phyloP scores from a whole-genome alignment of 345 rosid genomes.

The Aquilaria malaccensis region DNA sequence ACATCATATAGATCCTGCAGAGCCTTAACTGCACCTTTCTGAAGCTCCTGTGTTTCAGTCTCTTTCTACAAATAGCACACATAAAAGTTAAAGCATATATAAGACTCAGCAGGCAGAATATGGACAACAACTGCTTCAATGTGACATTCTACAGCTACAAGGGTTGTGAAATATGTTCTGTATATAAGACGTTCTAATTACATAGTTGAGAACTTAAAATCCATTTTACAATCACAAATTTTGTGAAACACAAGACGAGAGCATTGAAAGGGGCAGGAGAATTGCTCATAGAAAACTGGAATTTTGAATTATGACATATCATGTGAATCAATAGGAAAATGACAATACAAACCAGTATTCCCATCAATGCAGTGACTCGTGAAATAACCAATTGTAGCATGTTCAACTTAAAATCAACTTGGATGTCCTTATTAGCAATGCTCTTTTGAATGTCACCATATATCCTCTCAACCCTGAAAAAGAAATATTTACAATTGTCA shows the following conservation, averaged over 20 bases:
- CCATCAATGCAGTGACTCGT: slow-evolving; percentile 71
- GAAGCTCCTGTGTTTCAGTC: slow-evolving; percentile 53
- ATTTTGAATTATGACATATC: not conserved
- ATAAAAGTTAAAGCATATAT: slow-evolving; percentile 3
- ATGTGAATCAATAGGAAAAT: not conserved
- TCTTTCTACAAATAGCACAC: slow-evolving; percentile 41
- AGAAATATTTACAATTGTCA: slow-evolving; percentile 14
- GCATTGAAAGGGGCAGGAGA: not conserved
- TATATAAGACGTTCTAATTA: not conserved
- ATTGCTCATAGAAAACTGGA: not conserved
- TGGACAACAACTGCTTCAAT: not conserved
- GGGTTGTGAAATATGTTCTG: too few relatives aligned
- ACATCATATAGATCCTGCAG: slow-evolving; percentile 97
- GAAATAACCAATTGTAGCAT: slow-evolving; percentile 78
- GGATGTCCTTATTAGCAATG: slow-evolving; percentile 38
- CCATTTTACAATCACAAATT: not conserved
- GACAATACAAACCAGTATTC: slow-evolving; percentile 63
- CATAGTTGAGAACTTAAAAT: not conserved
- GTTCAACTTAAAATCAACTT: slow-evolving; percentile 51
- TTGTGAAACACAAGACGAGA: not conserved
- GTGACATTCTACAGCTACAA: too few relatives aligned
- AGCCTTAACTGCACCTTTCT: slow-evolving; percentile 82
- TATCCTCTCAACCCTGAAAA: slow-evolving; percentile 76
- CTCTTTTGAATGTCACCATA: slow-evolving; percentile 61
- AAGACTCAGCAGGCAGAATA: not conserved